These are phyloP conservation scores for Cordyceps militaris DNA, from an alignment of 2,329 filamentous ascomycete genomes.

Conservation along the genomic window DNA sequence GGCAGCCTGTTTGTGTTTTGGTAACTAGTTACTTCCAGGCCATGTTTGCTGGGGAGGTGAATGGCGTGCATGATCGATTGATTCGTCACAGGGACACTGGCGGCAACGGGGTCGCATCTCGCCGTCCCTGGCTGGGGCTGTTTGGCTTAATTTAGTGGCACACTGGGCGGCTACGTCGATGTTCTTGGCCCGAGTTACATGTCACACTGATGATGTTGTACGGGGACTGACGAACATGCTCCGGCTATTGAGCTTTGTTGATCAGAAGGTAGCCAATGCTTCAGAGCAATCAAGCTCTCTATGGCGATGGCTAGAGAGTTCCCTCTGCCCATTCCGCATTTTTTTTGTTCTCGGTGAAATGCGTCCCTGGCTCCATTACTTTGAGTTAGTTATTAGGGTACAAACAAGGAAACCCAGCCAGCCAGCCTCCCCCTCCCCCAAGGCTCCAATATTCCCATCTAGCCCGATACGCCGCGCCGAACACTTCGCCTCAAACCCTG, in stretches of 20 bases:
- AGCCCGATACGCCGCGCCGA: conserved; percentile 5
- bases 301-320: background rate
- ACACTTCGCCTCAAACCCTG: background rate
- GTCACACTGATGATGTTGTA: background rate
- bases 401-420: background rate
- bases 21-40: background rate
- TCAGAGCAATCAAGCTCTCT: background rate
- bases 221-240: background rate
- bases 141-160: background rate
- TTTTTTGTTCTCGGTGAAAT: background rate
- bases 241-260: background rate
- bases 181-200: background rate
- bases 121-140: background rate
- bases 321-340: background rate
- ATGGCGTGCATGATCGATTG: conserved; percentile 1
- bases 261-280: background rate
- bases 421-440: conserved; percentile 1
- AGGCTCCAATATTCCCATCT: conserved; percentile 5
- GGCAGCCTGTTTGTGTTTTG: too few relatives aligned
- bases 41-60: background rate
- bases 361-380: background rate
- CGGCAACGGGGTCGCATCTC: background rate
- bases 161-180: conserved; percentile 2
- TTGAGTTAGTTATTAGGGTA: background rate
- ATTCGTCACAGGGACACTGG: background rate